Evolutionary conservation across 192 early-diverging fungal genomes (phyloP), one percentile per base, ranked within the genome.

Genomic region (Entrophospora sp.): DNA sequence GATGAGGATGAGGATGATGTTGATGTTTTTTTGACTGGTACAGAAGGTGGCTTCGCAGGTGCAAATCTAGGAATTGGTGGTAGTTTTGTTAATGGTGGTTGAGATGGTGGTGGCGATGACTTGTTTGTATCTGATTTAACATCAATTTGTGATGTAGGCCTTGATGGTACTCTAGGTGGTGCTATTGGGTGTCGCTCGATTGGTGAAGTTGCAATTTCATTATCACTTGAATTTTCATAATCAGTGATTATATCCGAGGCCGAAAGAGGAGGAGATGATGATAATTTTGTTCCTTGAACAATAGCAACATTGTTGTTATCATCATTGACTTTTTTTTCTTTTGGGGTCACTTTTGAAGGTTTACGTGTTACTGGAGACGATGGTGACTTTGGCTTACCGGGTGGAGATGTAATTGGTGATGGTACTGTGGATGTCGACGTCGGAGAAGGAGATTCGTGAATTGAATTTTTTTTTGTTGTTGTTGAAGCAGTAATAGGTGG

Each of bases 1-100:
- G n/a, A n/a, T n/a, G n/a, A n/a, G n/a, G 44, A 46, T 4, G 44
- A 5, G 9, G 44, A 22, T 7, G 44, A 46, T 46, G 44, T 8
- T 8, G 44, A 46, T 5, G 18, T 46, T 9, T 46, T 46, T 18
- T 67, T 62, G 10, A 40, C 45, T 8, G 60, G 61, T 8, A 72
- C 67, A 0, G 64, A 5, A 31, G 74, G 74, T 5, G 71, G 38
- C 20, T 71, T 66, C 0, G 58, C 60, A 18, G 38, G 60, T n/a
- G 60, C 18, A 62, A 45, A 62, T 20, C 68, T 58, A 31, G 71
- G 71, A 37, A 76, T 58, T 1, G 74, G 67, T 9, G 75, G 75
- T 40, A 68, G 74, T 64, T 69, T 64, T 5, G 75, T 69, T 52
- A 76, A 65, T 2, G 75, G 61, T 24, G 71, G 44, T n/a, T n/a